Evolutionary conservation across 2,329 filamentous ascomycete genomes (phyloP).

Genomic region (Trichoderma hamatum): DNA sequence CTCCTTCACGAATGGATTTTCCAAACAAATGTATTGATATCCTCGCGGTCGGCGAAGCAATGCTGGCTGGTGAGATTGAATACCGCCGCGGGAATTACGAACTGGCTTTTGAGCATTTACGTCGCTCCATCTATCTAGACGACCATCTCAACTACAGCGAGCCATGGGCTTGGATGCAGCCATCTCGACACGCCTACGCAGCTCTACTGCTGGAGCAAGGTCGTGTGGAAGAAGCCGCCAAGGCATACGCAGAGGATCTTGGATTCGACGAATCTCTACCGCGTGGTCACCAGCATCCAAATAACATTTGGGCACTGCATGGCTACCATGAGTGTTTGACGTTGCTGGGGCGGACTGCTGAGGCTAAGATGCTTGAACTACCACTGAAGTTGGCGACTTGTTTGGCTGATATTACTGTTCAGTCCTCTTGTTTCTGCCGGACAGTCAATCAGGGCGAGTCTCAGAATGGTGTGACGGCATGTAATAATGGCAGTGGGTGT

Average conservation of each 20-base stretch:
- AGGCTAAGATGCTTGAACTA: conserved; percentile 36
- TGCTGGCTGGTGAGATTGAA: conserved; percentile 72
- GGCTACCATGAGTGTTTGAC: conserved; percentile 68
- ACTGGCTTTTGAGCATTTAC: conserved; percentile 59
- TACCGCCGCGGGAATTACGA: conserved; percentile 65
- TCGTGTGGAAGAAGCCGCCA: conserved; percentile 54
- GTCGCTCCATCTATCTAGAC: conserved; percentile 58
- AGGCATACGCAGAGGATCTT: conserved; percentile 61
- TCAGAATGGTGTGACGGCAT: background rate
- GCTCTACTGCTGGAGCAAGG: conserved; percentile 69
- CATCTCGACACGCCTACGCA: conserved; percentile 67
- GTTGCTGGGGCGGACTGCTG: conserved; percentile 39
- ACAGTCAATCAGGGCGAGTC: background rate
- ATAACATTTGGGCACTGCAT: conserved; percentile 74
- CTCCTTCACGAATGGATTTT: background rate
- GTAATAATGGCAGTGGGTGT: background rate
- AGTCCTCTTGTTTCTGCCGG: conserved; percentile 33
- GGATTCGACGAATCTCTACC: conserved; percentile 59
- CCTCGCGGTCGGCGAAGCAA: conserved; percentile 60
- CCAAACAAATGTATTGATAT: conserved; percentile 46
- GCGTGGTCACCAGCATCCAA: conserved; percentile 66
- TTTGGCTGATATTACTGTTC: conserved; percentile 61
- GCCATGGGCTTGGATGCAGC: conserved; percentile 78
- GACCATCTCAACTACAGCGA: conserved; percentile 69
- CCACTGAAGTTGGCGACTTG: conserved; percentile 57